phyloP scores from a whole-genome alignment of 106 monocot genomes.

The Narthecium ossifragum region DNA sequence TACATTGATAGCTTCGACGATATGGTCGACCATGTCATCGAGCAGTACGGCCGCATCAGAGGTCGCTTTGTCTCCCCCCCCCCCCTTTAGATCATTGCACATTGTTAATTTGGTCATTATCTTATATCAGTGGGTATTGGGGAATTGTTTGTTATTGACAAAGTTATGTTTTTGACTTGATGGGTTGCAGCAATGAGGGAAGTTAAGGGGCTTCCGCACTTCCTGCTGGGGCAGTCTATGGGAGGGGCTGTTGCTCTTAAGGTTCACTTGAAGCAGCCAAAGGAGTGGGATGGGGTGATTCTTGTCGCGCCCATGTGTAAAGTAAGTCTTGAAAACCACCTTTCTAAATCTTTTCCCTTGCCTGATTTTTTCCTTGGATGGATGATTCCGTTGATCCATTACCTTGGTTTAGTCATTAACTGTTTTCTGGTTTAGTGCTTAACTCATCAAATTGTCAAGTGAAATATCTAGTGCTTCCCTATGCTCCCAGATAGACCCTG shows the following conservation, averaged over 20 bases:
- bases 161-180: neutral
- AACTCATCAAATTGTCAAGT: no score
- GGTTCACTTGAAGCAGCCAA: slow-evolving; percentile 63
- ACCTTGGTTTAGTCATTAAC: neutral
- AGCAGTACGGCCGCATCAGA: slow-evolving; percentile 66
- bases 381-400: neutral
- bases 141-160: neutral
- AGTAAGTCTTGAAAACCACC: slow-evolving; percentile 27
- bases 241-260: slow-evolving; percentile 97
- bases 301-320: slow-evolving; percentile 98
- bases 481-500: no score
- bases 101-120: no score
- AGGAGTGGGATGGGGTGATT: slow-evolving; percentile 82
- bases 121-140: no score
- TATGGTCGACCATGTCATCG: slow-evolving; percentile 86
- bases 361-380: neutral
- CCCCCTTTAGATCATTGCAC: neutral
- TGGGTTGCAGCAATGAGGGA: slow-evolving; percentile 46
- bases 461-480: no score
- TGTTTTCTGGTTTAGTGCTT: no score
- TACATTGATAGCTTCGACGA: slow-evolving; percentile 86
- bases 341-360: slow-evolving; percentile 4
- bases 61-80: slow-evolving; percentile 23
- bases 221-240: slow-evolving; percentile 92
- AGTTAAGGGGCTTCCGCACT: slow-evolving; percentile 48